These are phyloP conservation scores for Vishniacozyma victoriae DNA, from an alignment of 768 basidiomycete species.

Conservation along the genomic window DNA sequence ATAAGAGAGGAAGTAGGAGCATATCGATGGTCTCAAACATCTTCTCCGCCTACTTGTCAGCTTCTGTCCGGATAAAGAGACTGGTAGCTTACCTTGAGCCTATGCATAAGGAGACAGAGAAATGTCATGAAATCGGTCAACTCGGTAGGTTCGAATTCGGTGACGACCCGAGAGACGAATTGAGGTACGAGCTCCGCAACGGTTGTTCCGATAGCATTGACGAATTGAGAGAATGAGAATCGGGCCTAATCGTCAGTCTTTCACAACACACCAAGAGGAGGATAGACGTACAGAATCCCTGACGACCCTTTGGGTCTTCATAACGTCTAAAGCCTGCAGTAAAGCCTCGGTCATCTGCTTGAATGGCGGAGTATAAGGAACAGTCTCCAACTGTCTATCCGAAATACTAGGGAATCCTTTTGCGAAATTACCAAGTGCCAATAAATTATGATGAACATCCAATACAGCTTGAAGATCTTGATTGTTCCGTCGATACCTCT, in stretches of 20 bases:
- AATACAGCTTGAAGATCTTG: constrained; percentile 73
- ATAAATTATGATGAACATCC: constrained; percentile 82
- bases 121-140: constrained; percentile 94
- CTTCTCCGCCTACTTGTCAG: constrained; percentile 56
- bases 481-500: constrained; percentile 56
- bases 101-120: constrained; percentile 82
- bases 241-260: constrained; percentile 62
- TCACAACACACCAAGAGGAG: background rate
- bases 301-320: constrained; percentile 79
- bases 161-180: constrained; percentile 82
- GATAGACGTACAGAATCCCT: constrained; percentile 73
- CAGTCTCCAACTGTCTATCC: constrained; percentile 51
- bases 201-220: constrained; percentile 78
- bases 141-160: constrained; percentile 86
- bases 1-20: constrained; percentile 75
- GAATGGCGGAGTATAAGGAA: constrained; percentile 68
- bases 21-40: constrained; percentile 85
- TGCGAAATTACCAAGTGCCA: constrained; percentile 88
- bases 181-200: constrained; percentile 82
- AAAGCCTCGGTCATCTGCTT: constrained; percentile 78
- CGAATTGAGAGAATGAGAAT: constrained; percentile 84
- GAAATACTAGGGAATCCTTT: constrained; percentile 95
- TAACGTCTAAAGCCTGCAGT: constrained; percentile 74
- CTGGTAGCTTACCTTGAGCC: constrained; percentile 63
- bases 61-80: background rate